Evolutionary conservation across 1,139 yeast genomes (phyloP).

Genomic region (Zhuliangozyma blackwelliae): DNA sequence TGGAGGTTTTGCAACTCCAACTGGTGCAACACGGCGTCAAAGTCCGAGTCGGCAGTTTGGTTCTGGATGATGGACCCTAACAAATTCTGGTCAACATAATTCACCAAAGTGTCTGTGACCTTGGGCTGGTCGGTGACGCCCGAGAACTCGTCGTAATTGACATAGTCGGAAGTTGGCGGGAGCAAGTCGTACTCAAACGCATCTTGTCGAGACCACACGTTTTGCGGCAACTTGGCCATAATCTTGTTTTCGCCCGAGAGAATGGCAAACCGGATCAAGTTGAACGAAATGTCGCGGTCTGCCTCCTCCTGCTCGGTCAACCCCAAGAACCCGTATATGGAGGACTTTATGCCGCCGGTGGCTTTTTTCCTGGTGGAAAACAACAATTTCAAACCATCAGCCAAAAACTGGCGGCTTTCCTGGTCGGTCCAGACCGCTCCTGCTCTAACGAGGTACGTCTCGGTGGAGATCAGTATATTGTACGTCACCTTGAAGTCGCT

Average conservation of each 20-base stretch:
- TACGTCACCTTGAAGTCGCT: slow-evolving; percentile 19
- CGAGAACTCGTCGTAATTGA: slow-evolving; percentile 23
- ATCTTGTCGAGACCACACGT: slow-evolving; percentile 59
- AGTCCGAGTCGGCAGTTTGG: slow-evolving; percentile 23
- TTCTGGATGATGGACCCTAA: slow-evolving; percentile 34
- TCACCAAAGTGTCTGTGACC: slow-evolving; percentile 30
- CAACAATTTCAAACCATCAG: slow-evolving; percentile 24
- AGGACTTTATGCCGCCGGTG: slow-evolving; percentile 4
- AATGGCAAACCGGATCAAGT: slow-evolving; percentile 61
- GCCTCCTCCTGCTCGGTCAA: slow-evolving; percentile 1
- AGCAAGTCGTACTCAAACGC: slow-evolving; percentile 66
- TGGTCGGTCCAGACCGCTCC: slow-evolving; percentile 47
- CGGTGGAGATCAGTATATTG: slow-evolving; percentile 34
- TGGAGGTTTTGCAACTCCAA: slow-evolving; percentile 6
- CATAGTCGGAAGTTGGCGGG: slow-evolving; percentile 34
- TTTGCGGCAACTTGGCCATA: slow-evolving; percentile 63
- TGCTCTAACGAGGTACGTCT: slow-evolving; percentile 52
- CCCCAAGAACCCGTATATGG: slow-evolving; percentile 14
- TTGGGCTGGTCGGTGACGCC: slow-evolving; percentile 18
- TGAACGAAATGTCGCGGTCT: slow-evolving; percentile 45
- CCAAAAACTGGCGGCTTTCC: slow-evolving; percentile 43
- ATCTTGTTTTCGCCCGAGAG: slow-evolving; percentile 66
- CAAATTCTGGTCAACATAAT: slow-evolving; percentile 37
- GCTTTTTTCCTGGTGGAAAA: slow-evolving; percentile 6
- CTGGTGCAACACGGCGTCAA: slow-evolving; percentile 23